Evolutionary conservation across 2,329 filamentous ascomycete genomes (phyloP).

Genomic region (Pseudogymnoascus sp.): DNA sequence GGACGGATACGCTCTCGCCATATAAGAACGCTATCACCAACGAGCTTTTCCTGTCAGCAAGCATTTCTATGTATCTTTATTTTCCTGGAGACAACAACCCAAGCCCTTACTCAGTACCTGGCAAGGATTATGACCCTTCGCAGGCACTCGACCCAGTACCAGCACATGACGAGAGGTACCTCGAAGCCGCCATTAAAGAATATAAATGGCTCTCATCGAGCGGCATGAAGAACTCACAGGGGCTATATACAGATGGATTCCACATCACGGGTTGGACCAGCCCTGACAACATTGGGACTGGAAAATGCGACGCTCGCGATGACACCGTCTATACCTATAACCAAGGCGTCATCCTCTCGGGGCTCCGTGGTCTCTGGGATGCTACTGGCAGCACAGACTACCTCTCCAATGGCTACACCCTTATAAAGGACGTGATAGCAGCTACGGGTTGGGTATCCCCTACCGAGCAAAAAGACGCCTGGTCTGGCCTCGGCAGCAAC

Average conservation of each 20-base stretch:
- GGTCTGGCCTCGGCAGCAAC: constrained; percentile 68
- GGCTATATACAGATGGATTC: constrained; percentile 80
- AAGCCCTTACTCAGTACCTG: constrained; percentile 50
- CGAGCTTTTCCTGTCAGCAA: constrained; percentile 78
- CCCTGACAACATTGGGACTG: constrained; percentile 25
- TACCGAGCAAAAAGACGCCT: constrained; percentile 32
- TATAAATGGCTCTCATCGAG: constrained; percentile 74
- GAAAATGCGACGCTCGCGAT: constrained; percentile 70
- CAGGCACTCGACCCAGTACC: constrained; percentile 25
- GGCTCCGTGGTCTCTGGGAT: constrained; percentile 71
- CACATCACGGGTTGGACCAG: constrained; percentile 63
- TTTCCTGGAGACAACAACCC: constrained; percentile 74
- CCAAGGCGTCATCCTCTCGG: constrained; percentile 81
- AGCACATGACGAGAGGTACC: constrained; percentile 51
- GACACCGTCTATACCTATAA: constrained; percentile 95
- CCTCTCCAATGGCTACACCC: constrained; percentile 68
- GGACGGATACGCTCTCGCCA: constrained; percentile 71
- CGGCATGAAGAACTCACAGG: constrained; percentile 70
- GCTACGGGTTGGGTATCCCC: constrained; percentile 63
- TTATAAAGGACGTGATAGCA: constrained; percentile 64
- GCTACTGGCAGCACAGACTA: constrained; percentile 66
- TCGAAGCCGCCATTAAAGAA: constrained; percentile 65
- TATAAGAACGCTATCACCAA: constrained; percentile 98
- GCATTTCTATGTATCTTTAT: constrained; percentile 80
- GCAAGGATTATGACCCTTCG: constrained; percentile 16